Percentiles rank a stretch among this genome's conserved stretches.
These are phyloP conservation scores for Geotrichum bryndzae DNA, from an alignment of 1,139 yeast species.

Conservation along the genomic window DNA sequence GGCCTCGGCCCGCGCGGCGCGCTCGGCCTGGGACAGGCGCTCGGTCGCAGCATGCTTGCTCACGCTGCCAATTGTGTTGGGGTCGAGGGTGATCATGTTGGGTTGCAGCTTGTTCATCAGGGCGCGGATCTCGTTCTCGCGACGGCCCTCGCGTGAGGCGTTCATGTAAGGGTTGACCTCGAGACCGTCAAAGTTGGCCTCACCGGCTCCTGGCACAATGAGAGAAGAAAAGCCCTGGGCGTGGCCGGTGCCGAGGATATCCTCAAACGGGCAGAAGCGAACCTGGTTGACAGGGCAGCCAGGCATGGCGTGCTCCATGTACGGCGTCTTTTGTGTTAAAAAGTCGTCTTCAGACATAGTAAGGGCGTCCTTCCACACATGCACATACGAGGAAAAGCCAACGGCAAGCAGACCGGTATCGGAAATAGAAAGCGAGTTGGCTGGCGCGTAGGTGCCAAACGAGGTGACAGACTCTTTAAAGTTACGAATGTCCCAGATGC, in stretches of 20 bases:
- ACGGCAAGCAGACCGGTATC: slow-evolving; percentile 83
- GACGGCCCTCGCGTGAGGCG: slow-evolving; percentile 71
- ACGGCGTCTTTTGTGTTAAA: slow-evolving; percentile 61
- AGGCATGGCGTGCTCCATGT: slow-evolving; percentile 84
- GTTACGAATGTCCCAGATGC: slow-evolving; percentile 90
- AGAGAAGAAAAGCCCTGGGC: slow-evolving; percentile 68
- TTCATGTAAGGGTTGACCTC: slow-evolving; percentile 92
- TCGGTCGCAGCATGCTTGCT: slow-evolving; percentile 60
- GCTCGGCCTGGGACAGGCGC: slow-evolving; percentile 53
- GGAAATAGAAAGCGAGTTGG: slow-evolving; percentile 69
- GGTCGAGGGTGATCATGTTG: slow-evolving; percentile 88
- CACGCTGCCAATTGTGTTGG: slow-evolving; percentile 78
- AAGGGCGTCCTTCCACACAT: slow-evolving; percentile 46
- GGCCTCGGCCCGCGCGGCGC: slow-evolving; percentile 44
- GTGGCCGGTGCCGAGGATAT: slow-evolving; percentile 87
- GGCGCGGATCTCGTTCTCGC: slow-evolving; percentile 82
- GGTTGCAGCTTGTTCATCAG: slow-evolving; percentile 85
- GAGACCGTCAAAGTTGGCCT: slow-evolving; percentile 92
- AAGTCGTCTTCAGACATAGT: slow-evolving; percentile 32
- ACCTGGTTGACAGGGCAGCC: slow-evolving; percentile 65
- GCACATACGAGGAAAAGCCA: slow-evolving; percentile 93
- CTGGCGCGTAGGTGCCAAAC: slow-evolving; percentile 82
- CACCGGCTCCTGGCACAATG: slow-evolving; percentile 95
- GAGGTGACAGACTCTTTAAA: slow-evolving; percentile 57
- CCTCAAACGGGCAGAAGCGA: slow-evolving; percentile 90